Conservation (phyloP, 495 filamentous ascomycete species). For the Trypethelium eluteriae region DNA sequence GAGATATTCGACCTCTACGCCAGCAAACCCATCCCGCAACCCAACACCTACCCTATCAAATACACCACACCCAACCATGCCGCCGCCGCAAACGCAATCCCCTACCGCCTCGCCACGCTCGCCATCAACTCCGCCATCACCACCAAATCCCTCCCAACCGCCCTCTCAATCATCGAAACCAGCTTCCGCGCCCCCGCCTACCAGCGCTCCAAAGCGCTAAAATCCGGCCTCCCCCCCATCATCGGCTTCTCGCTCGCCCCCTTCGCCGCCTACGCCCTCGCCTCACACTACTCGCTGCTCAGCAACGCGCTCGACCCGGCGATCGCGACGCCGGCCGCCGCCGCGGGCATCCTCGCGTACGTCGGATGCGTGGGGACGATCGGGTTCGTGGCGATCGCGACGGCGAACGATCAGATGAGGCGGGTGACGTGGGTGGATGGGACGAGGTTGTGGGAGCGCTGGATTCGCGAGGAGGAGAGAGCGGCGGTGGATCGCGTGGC, state of each 20-base stretch:
- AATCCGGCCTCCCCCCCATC: constrained; percentile 44
- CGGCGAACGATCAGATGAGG: constrained; percentile 88
- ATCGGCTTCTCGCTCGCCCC: constrained; percentile 54
- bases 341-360: constrained; percentile 74
- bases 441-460: constrained; percentile 71
- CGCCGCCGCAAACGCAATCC: constrained; percentile 61
- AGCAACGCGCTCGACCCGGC: constrained; percentile 57
- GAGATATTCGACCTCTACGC: constrained; percentile 75
- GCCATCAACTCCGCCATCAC: constrained; percentile 73
- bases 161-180: constrained; percentile 71
- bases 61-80: constrained; percentile 51
- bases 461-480: constrained; percentile 86
- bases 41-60: constrained; percentile 48
- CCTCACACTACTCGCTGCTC: constrained; percentile 49
- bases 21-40: constrained; percentile 65
- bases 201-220: constrained; percentile 55
- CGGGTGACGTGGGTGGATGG: constrained; percentile 81
- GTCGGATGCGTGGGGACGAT: constrained; percentile 67
- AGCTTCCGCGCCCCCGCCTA: constrained; percentile 69
- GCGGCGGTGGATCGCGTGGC: constrained; percentile 82
- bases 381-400: constrained; percentile 75
- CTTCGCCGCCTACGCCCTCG: constrained; percentile 59
- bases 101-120: constrained; percentile 52
- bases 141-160: constrained; percentile 63
- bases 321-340: constrained; percentile 66